These are phyloP conservation scores for Diplotaxis tenuifolia DNA, from an alignment of 345 rosid species.

Conservation along the genomic window DNA sequence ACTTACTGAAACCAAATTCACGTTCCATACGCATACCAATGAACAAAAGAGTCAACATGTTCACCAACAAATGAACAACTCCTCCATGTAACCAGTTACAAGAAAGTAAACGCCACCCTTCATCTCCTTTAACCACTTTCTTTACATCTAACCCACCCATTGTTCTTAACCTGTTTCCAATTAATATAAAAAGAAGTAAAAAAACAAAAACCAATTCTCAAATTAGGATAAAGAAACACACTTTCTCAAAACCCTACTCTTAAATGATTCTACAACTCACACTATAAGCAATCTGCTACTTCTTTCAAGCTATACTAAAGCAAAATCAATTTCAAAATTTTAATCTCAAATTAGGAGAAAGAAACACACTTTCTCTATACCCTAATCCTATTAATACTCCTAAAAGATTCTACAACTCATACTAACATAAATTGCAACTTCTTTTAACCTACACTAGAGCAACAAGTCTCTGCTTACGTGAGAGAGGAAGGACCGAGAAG, in stretches of 20 bases:
- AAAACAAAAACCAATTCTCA: slow-evolving; percentile 6
- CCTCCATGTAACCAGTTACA: slow-evolving; percentile 96
- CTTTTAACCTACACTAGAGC: neutral
- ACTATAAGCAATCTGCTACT: neutral
- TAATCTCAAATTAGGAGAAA: too few species aligned
- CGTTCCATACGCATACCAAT: slow-evolving; percentile 87
- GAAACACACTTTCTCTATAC: slow-evolving; percentile 1
- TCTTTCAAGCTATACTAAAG: neutral
- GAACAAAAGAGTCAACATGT: slow-evolving; percentile 82
- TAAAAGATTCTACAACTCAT: neutral
- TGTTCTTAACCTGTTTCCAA: slow-evolving; percentile 54
- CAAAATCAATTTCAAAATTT: too few species aligned
- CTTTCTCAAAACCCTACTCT: neutral
- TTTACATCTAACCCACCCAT: slow-evolving; percentile 70
- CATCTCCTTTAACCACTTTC: slow-evolving; percentile 60
- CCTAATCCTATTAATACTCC: neutral
- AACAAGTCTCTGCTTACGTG: slow-evolving; percentile 37
- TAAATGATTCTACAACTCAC: neutral
- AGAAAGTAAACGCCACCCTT: slow-evolving; percentile 83
- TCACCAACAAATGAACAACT: slow-evolving; percentile 76
- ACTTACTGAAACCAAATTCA: slow-evolving; percentile 89
- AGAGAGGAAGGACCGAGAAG: slow-evolving; percentile 89
- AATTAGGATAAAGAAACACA: neutral
- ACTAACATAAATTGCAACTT: neutral
- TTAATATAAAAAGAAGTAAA: neutral